Conservation (phyloP, 2,329 filamentous ascomycete species). For the Aspergillus pseudotamarii region DNA sequence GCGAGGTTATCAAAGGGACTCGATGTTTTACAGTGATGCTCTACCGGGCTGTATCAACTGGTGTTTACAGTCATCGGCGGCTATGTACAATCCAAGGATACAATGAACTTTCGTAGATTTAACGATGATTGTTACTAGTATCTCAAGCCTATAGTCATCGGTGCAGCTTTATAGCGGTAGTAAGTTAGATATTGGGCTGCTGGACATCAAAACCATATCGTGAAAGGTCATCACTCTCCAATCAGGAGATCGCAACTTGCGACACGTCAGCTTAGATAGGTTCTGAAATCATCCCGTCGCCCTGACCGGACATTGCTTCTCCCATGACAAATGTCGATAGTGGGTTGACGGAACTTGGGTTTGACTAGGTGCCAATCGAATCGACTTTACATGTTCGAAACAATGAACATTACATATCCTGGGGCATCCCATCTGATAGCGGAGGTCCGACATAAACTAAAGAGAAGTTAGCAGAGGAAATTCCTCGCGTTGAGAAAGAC, state of each 20-base stretch:
- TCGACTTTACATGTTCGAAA: neutral
- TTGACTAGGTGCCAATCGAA: neutral
- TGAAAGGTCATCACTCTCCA: too few species aligned
- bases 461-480: neutral
- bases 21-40: neutral
- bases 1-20: neutral
- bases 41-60: neutral
- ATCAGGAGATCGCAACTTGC: too few species aligned
- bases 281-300: neutral
- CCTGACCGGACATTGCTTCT: neutral
- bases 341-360: too few species aligned
- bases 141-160: neutral
- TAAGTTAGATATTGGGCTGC: too few species aligned
- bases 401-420: neutral
- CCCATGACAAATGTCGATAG: too few species aligned
- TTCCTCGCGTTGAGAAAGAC: neutral
- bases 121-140: too few species aligned
- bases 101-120: neutral
- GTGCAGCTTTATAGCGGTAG: too few species aligned
- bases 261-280: neutral
- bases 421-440: neutral
- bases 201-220: too few species aligned
- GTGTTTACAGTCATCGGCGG: neutral
- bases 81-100: neutral
- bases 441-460: neutral